Conservation (phyloP, 2,329 filamentous ascomycete genomes). For the Akanthomyces dipterigenus region DNA sequence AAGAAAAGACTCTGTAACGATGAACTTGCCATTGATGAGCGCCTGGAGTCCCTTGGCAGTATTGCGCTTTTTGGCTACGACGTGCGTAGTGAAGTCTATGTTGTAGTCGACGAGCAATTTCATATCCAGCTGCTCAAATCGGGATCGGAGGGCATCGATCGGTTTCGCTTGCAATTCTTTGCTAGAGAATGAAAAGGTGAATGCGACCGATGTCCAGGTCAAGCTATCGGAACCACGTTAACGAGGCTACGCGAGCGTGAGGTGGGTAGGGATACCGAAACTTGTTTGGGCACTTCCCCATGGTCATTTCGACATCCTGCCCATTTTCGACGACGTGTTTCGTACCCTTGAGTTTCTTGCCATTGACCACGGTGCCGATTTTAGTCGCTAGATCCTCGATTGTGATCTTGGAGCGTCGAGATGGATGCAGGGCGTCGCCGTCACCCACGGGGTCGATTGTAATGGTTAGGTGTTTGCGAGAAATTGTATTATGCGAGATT, state of each 20-base stretch:
- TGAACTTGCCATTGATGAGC: constrained; percentile 69
- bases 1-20: constrained; percentile 69
- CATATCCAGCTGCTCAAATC: constrained; percentile 79
- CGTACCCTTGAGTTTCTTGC: constrained; percentile 58
- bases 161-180: constrained; percentile 64
- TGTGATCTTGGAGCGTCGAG: constrained; percentile 60
- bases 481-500: constrained; percentile 76
- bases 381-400: constrained; percentile 80
- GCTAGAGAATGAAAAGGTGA: constrained; percentile 71
- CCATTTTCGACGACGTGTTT: constrained; percentile 46
- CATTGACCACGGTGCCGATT: constrained; percentile 74
- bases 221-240: constrained; percentile 42
- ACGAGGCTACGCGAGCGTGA: neutral
- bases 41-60: constrained; percentile 82
- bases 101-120: constrained; percentile 74
- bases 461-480: constrained; percentile 79
- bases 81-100: constrained; percentile 68
- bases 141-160: constrained; percentile 52
- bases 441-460: constrained; percentile 58
- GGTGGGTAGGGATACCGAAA: constrained; percentile 42
- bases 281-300: constrained; percentile 62
- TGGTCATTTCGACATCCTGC: constrained; percentile 56
- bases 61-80: constrained; percentile 84
- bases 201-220: constrained; percentile 71
- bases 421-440: constrained; percentile 59